Evolutionary conservation across 768 basidiomycete species (phyloP).

Genomic region (Lentinula boryana): DNA sequence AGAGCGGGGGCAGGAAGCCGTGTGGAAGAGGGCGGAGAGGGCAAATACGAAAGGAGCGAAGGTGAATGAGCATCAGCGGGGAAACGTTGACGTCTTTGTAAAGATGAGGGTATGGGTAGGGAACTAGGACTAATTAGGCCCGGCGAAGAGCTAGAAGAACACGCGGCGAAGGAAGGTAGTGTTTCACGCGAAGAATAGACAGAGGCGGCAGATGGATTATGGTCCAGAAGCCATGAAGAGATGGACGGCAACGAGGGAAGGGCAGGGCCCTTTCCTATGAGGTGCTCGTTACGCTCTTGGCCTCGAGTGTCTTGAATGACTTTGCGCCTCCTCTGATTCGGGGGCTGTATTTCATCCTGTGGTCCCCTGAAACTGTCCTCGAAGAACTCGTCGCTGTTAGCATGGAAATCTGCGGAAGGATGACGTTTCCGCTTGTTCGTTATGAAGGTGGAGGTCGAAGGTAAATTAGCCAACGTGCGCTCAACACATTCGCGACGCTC

Average conservation of each 20-base stretch:
- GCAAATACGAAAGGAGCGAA: constrained; percentile 29
- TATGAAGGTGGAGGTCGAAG: neutral
- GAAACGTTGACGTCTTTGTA: neutral
- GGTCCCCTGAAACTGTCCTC: neutral
- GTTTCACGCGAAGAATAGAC: constrained; percentile 9
- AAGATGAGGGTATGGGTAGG: constrained; percentile 7
- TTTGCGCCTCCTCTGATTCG: neutral
- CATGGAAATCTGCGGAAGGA: neutral
- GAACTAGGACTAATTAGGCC: neutral
- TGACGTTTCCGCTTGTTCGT: neutral
- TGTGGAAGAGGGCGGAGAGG: constrained; percentile 54
- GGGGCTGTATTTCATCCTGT: neutral
- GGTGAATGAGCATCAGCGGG: constrained; percentile 7
- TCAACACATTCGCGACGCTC: constrained; percentile 10
- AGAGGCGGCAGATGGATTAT: constrained; percentile 27
- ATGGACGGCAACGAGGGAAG: constrained; percentile 50
- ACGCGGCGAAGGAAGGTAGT: constrained; percentile 14
- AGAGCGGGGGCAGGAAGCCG: constrained; percentile 35
- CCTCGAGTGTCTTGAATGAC: neutral
- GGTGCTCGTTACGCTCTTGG: constrained; percentile 10
- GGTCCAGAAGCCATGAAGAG: constrained; percentile 55
- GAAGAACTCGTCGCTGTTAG: neutral
- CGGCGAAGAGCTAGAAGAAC: constrained; percentile 21
- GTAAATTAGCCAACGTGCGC: neutral
- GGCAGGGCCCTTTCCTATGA: neutral